Conservation (phyloP, 306 rosid species). For the Abrus precatorius region DNA sequence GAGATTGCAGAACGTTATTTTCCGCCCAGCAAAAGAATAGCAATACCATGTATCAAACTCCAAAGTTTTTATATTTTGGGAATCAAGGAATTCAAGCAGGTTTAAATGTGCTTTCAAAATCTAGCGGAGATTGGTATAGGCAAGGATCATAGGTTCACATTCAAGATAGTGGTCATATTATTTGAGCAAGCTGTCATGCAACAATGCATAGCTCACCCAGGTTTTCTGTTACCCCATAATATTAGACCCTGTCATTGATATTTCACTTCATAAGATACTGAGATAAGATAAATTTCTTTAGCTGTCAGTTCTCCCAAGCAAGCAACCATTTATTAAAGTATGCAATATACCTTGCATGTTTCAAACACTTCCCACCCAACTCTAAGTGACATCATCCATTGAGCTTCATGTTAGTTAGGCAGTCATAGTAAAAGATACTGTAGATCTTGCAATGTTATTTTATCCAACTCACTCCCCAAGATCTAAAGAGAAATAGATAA, state of each 20-base stretch:
- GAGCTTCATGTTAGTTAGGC: background rate
- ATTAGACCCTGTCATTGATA: background rate
- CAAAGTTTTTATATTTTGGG: background rate
- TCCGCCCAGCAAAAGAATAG: background rate
- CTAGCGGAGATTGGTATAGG: slow-evolving; percentile 5
- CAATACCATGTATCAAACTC: background rate
- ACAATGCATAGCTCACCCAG: slow-evolving; percentile 24
- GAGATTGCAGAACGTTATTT: slow-evolving; percentile 3
- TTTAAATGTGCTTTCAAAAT: slow-evolving; percentile 16
- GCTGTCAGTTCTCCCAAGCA: slow-evolving; percentile 10
- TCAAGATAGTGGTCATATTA: background rate
- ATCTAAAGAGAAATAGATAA: background rate
- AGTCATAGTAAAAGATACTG: background rate
- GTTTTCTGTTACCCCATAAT: background rate
- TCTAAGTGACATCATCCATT: background rate
- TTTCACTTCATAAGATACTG: background rate
- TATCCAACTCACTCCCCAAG: slow-evolving; percentile 1
- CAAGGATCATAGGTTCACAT: background rate
- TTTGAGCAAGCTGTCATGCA: background rate
- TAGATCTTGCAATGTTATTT: slow-evolving; percentile 5
- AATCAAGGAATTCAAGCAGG: background rate
- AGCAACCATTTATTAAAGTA: background rate
- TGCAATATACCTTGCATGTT: background rate
- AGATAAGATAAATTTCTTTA: background rate
- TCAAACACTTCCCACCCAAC: slow-evolving; percentile 4